phyloP scores from a whole-genome alignment of 768 basidiomycete species.

The Termitomyces sp. region DNA sequence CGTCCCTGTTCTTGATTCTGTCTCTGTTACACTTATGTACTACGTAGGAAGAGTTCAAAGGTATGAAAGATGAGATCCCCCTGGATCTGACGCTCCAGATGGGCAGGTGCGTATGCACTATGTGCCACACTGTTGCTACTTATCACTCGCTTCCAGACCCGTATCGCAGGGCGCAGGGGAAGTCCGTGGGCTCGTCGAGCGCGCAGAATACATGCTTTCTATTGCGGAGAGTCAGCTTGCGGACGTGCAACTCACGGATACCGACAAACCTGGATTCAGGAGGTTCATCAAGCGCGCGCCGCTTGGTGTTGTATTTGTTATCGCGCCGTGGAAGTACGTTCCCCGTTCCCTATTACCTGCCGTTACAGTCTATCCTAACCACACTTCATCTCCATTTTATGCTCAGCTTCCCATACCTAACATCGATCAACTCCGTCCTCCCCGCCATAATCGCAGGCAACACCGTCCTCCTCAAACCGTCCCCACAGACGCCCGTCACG shows the following conservation, averaged over 20 bases:
- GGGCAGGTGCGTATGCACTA: constrained; percentile 72
- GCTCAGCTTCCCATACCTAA: constrained; percentile 82
- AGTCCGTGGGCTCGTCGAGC: constrained; percentile 73
- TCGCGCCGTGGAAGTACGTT: constrained; percentile 90
- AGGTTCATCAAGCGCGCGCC: constrained; percentile 83
- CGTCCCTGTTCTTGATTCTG: neutral
- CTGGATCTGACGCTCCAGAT: constrained; percentile 84
- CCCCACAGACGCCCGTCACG: constrained; percentile 90
- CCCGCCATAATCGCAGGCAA: constrained; percentile 92
- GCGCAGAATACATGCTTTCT: constrained; percentile 80
- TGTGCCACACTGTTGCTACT: neutral
- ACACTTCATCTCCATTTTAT: neutral
- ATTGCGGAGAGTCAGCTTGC: constrained; percentile 75
- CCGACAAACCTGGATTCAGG: constrained; percentile 80
- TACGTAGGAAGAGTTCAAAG: constrained; percentile 45
- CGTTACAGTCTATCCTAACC: neutral
- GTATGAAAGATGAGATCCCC: constrained; percentile 55
- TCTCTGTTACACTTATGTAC: neutral
- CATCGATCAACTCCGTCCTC: constrained; percentile 86
- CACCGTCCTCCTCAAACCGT: constrained; percentile 88
- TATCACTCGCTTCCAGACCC: constrained; percentile 47
- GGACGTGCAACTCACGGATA: constrained; percentile 71
- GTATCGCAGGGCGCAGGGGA: constrained; percentile 77
- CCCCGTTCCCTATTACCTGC: neutral
- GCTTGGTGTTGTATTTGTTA: constrained; percentile 82